Evolutionary conservation across 106 monocot genomes (phyloP).

Genomic region (Allium cepa): DNA sequence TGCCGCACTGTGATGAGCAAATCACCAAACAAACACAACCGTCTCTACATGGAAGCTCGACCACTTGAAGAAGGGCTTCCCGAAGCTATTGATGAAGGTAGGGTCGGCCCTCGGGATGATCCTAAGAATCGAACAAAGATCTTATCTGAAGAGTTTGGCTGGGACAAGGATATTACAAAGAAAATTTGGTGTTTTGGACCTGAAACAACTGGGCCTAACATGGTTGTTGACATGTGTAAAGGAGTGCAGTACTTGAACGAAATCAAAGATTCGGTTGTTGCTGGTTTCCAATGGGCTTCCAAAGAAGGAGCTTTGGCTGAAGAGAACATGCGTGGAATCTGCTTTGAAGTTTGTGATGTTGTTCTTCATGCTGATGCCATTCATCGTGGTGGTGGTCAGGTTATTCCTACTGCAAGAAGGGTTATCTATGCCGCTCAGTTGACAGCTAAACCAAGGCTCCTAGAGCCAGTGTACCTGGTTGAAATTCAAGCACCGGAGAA

Average conservation of each 20-base stretch:
- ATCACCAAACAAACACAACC: slow-evolving; percentile 2
- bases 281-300: slow-evolving; percentile 46
- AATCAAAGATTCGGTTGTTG: slow-evolving; percentile 46
- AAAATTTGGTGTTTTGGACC: slow-evolving; percentile 52
- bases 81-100: slow-evolving; percentile 37
- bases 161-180: slow-evolving; percentile 46
- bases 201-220: slow-evolving; percentile 40
- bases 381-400: slow-evolving; percentile 35
- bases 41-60: slow-evolving; percentile 9
- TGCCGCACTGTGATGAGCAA: slow-evolving; percentile 4
- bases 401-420: slow-evolving; percentile 37
- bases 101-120: slow-evolving; percentile 34
- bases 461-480: slow-evolving; percentile 42
- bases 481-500: slow-evolving; percentile 43
- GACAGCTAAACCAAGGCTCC: slow-evolving; percentile 33
- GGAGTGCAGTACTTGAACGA: slow-evolving; percentile 45
- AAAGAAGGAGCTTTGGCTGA: slow-evolving; percentile 40
- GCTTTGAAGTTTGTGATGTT: slow-evolving; percentile 42
- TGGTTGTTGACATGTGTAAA: slow-evolving; percentile 48
- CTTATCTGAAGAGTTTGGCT: slow-evolving; percentile 32
- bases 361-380: slow-evolving; percentile 40
- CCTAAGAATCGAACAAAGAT: slow-evolving; percentile 29
- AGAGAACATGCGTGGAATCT: slow-evolving; percentile 47
- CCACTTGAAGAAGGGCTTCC: slow-evolving; percentile 34
- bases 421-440: slow-evolving; percentile 43